These are phyloP conservation scores for Isabelozyma rhagii DNA, from an alignment of 805 yeast genomes.

Conservation along the genomic window DNA sequence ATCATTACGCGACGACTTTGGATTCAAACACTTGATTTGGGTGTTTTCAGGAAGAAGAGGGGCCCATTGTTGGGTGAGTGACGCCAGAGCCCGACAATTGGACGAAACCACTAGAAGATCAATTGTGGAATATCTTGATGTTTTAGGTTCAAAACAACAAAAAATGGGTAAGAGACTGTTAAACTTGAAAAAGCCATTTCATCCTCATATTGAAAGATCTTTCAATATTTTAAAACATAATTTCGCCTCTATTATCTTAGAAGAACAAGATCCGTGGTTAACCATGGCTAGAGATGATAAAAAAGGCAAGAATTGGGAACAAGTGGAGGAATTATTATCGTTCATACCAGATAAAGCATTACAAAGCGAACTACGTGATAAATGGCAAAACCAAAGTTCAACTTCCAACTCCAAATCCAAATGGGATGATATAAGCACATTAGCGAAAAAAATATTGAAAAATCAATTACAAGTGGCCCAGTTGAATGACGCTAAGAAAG, in stretches of 20 bases:
- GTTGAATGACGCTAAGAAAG: slow-evolving; percentile 73
- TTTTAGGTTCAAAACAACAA: slow-evolving; percentile 47
- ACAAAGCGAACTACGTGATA: slow-evolving; percentile 47
- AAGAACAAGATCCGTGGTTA: slow-evolving; percentile 86
- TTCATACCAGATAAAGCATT: slow-evolving; percentile 62
- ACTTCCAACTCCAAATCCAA: slow-evolving; percentile 53
- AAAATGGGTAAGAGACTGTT: slow-evolving; percentile 47
- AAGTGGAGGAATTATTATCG: slow-evolving; percentile 53
- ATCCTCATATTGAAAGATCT: slow-evolving; percentile 82
- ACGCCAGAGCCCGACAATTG: slow-evolving; percentile 69
- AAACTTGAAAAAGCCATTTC: slow-evolving; percentile 72
- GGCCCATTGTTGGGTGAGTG: slow-evolving; percentile 98
- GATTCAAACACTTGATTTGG: slow-evolving; percentile 84
- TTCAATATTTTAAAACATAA: slow-evolving; percentile 60
- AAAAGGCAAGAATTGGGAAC: slow-evolving; percentile 46
- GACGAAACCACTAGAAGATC: slow-evolving; percentile 75
- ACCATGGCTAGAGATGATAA: slow-evolving; percentile 28
- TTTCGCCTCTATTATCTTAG: slow-evolving; percentile 63
- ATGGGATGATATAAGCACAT: slow-evolving; percentile 72
- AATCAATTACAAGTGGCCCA: slow-evolving; percentile 43
- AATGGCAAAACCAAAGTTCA: slow-evolving; percentile 47
- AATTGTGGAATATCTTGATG: slow-evolving; percentile 80
- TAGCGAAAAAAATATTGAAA: slow-evolving; percentile 48
- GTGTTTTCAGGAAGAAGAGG: slow-evolving; percentile 98
- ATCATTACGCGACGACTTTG: slow-evolving; percentile 83